Base-by-base conservation (phyloP, 345 rosid species). In the Dipteronia dyeriana region DNA sequence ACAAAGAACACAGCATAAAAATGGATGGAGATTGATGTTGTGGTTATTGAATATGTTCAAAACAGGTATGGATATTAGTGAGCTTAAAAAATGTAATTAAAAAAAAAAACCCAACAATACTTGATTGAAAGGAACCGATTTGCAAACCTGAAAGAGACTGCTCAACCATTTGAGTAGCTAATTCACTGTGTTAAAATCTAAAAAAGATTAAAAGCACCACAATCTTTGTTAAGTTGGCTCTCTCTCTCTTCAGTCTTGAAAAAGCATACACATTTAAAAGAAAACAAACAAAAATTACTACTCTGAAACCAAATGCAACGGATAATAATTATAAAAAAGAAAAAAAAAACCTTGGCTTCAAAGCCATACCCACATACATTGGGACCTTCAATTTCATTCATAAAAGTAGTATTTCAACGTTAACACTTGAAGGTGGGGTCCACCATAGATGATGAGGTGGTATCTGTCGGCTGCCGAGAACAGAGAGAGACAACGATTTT, bases 121-220 rank as follows among this genome's bases (percentile, higher is more conserved):
- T 88, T 66, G 71, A 61, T 57, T 74, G 94, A 91, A 86, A 91
- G 84, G 84, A 79, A 90, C 86, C 75, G 74, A 70, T 81, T 90
- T 83, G 83, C 94, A 78, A 75, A 83, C 76, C 75, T 10, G 91
- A 89, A 85, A 83, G 86, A 64, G 94, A 92, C 91, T 56, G 60
- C 72, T 83, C 90, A 92, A 87, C 97, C 79, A 83, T 68, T 63
- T 19, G 23, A 14, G 56, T 8, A 57, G 62, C 59, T 81, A 59
- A 71, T 76, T 74, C 75, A 68, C 62, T 45, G 22, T 62, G 74
- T 34, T 34, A 34, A 34, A 34, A 34, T 34, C 38, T 34, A 34
- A 38, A 56, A 45, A 72, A 49, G 71, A 75, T 70, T 23, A 57
- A 75, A 77, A 31, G 13, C 51, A 59, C 59, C 31, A 38, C 9